Conservation (phyloP, 805 yeast genomes). For the Wickerhamomyces xylosicus region DNA sequence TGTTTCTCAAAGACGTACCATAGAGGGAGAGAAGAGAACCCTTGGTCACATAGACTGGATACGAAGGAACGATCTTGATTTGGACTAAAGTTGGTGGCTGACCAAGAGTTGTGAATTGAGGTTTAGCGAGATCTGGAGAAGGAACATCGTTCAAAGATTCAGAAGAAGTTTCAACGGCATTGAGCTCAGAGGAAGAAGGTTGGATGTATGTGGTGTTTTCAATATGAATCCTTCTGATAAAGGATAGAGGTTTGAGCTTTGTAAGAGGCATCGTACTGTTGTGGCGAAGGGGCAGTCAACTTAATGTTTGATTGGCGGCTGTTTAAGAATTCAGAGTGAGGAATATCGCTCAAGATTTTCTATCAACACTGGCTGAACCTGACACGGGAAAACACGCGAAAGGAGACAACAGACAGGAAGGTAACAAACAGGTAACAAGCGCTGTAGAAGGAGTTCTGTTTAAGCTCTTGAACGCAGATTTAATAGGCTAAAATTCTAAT, state of each 20-base stretch:
- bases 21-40: slow-evolving; percentile 40
- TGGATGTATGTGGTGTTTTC: slow-evolving; percentile 1
- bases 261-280: not conserved
- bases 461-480: too few relatives aligned
- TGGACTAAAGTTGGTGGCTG: slow-evolving; percentile 37
- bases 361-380: too few relatives aligned
- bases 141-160: slow-evolving; percentile 1
- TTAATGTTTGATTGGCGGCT: too few relatives aligned
- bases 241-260: not conserved
- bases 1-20: slow-evolving; percentile 17
- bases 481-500: too few relatives aligned
- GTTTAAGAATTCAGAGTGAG: too few relatives aligned
- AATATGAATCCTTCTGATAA: slow-evolving; percentile 2
- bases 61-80: slow-evolving; percentile 46
- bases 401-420: too few relatives aligned
- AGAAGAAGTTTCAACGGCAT: slow-evolving; percentile 6
- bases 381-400: too few relatives aligned
- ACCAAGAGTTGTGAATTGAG: slow-evolving; percentile 34
- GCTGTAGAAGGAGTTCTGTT: too few relatives aligned
- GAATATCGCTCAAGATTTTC: too few relatives aligned
- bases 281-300: too few relatives aligned
- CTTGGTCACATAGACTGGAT: slow-evolving; percentile 38
- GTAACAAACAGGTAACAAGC: too few relatives aligned
- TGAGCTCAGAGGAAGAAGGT: not conserved
- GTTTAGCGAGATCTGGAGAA: slow-evolving; percentile 8